Evolutionary conservation across 129 eudicot genomes (phyloP), one percentile per base, ranked within the genome.

Genomic region (Helichrysum umbraculigerum): DNA sequence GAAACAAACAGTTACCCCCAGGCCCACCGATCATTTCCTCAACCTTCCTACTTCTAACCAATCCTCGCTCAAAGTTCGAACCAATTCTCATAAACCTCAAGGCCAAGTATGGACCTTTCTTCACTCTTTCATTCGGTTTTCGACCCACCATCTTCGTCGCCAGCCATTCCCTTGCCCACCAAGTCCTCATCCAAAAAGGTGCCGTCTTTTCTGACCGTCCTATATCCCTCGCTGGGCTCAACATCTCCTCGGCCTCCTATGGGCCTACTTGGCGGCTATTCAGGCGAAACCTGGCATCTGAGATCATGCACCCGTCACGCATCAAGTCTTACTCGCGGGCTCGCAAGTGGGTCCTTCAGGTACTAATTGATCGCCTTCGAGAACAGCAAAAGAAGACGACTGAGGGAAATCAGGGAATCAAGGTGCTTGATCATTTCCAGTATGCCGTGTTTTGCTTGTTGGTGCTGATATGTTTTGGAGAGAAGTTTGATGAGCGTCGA

Each of bases 391-490:
- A 0, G 60, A 19, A 32, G 29, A 30, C 3, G 29, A 64, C 10
- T 57, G 52, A 11, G 3, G 66, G 76, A 56, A 64, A 7, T 57
- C 33, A 11, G 3, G 76, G 76, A 72, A 32, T 72, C 51, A 34
- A 54, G 34, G 76, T 72, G 39, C 9, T 72, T 56, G 76, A 79
- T 21, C 78, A 79, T 44, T 62, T 74, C 5, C 76, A 51, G 6
- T 58, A 71, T 22, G 66, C 83, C 50, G 10, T 83, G 74, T 79
- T 79, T 30, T 17, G 78, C 4, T 16, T 78, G 47, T 17, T 83
- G 29, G 57, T 65, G 22, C 19, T 51, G 44, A 79, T 83, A 81
- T 79, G 87, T 12, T 83, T 83, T 19, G 81, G 87, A 5, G 72
- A 62, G 11, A 79, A 64, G 21, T n/a, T 83, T 4, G 81, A 76